Base-by-base conservation (phyloP, 768 basidiomycete genomes). In the Suillus brevipes region DNA sequence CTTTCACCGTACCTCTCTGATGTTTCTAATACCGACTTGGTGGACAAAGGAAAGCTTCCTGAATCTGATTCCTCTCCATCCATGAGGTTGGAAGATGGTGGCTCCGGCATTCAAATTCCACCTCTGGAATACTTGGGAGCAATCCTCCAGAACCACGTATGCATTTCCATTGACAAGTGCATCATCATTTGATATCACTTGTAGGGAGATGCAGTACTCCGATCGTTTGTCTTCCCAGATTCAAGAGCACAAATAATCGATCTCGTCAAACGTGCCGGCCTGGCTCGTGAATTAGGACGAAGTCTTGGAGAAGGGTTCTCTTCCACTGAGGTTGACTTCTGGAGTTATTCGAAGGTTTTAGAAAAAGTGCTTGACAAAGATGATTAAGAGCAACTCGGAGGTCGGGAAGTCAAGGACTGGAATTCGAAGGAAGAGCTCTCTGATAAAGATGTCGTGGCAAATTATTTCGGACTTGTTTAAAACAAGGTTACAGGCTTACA, bases 161-260 rank as follows among this genome's bases (percentile, higher is more conserved):
- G 89, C 78, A 72, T 61, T 34, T 57, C 47, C 34, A 23, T 57
- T 45, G 56, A 37, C 7, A 18, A 59, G 42, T 61, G 62, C 65
- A 34, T 66, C 62, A 62, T 50, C 52, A 75, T 60, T 43, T 28
- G 31, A 43, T 56, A 50, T 65, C 37, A 20, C 49, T 42, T 60
- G 14, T 65, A 93, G 92, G 84, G 83, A 43, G 78, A 80, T 34
- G 75, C 82, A 3, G 76, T 94, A 52, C 74, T 92, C 47, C 80
- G 76, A 16, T 76, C 82, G 1, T 91, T 92, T 70, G 77, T 91
- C 49, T 94, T 84, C 70, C 92, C 92, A 2, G 89, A 92, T 64
- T 92, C 92, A 14, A 85, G 92, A 5, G 87, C 84, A 3, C 81
- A 84, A 62, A 87, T 93, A 62, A 67, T 90, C n/a, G 76, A 81